phyloP scores from a whole-genome alignment of 164 flowering plant genomes.

The Macadamia tetraphylla region DNA sequence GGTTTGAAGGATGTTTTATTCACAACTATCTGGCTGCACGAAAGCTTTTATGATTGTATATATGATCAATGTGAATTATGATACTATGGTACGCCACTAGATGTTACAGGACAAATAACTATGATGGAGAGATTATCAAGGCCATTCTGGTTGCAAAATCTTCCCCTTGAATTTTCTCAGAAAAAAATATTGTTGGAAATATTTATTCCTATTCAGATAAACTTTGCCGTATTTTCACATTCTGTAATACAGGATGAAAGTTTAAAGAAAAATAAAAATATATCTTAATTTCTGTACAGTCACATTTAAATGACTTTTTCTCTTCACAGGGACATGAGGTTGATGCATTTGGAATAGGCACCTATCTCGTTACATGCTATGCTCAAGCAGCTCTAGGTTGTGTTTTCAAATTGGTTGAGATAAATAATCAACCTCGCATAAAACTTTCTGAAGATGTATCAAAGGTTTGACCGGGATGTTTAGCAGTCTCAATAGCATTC shows the following conservation, averaged over 20 bases:
- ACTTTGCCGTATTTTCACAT: no score
- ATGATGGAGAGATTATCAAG: no score
- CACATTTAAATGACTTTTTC: neutral
- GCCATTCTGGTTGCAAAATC: no score
- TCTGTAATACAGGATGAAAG: neutral
- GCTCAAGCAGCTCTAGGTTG: conserved; percentile 97
- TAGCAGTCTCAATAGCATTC: conserved; percentile 3
- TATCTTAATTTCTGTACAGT: neutral
- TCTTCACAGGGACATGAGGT: conserved; percentile 85
- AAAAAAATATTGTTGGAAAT: no score
- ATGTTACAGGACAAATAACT: no score
- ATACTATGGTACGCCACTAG: no score
- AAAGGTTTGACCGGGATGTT: conserved; percentile 52
- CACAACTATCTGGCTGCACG: no score
- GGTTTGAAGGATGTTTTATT: no score
- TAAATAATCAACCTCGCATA: conserved; percentile 90
- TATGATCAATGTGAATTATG: no score
- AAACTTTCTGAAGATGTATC: conserved; percentile 98
- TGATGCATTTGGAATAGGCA: conserved; percentile 95
- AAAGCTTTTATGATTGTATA: no score
- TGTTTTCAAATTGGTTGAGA: conserved; percentile 97
- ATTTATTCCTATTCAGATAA: no score
- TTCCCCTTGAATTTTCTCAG: no score
- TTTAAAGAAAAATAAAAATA: neutral
- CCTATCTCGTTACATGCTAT: conserved; percentile 94